Evolutionary conservation across 148 eudicot species (phyloP).

Genomic region (Vaccinium myrtillus): DNA sequence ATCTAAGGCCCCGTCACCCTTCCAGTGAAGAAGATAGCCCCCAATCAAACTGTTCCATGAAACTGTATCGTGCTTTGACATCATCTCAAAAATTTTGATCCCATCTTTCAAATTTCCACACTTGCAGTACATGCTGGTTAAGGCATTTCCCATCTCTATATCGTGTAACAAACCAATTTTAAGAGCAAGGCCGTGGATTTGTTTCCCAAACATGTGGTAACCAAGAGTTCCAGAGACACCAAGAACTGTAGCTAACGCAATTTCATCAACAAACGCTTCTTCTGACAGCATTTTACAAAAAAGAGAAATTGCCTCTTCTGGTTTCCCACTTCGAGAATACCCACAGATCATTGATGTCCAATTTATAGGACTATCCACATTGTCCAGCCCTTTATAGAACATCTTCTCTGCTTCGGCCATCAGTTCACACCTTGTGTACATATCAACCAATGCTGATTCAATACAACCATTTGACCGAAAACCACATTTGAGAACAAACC

Average conservation of each 20-base stretch:
- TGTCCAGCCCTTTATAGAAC: slow-evolving; percentile 30
- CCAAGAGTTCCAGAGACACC: slow-evolving; percentile 76
- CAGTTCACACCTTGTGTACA: slow-evolving; percentile 81
- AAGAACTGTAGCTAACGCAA: slow-evolving; percentile 47
- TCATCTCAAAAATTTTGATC: slow-evolving; percentile 39
- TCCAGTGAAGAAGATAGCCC: slow-evolving; percentile 71
- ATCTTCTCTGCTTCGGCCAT: slow-evolving; percentile 69
- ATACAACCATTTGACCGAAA: slow-evolving; percentile 41
- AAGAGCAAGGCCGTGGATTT: slow-evolving; percentile 53
- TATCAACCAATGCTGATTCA: slow-evolving; percentile 74
- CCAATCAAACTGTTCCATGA: slow-evolving; percentile 80
- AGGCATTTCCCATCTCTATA: slow-evolving; percentile 58
- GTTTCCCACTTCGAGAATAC: slow-evolving; percentile 71
- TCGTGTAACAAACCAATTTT: slow-evolving; percentile 55
- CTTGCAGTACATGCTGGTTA: slow-evolving; percentile 72
- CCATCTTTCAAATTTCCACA: slow-evolving; percentile 68
- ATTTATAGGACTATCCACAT: slow-evolving; percentile 31
- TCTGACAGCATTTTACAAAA: slow-evolving; percentile 40
- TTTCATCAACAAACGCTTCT: slow-evolving; percentile 52
- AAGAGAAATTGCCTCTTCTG: slow-evolving; percentile 59
- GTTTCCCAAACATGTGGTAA: slow-evolving; percentile 56
- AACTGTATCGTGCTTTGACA: slow-evolving; percentile 56
- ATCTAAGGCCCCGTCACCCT: slow-evolving; percentile 66
- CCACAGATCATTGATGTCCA: slow-evolving; percentile 80
- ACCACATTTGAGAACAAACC: slow-evolving; percentile 73